Conservation (phyloP, 257 asterid genomes). For the Gynochthodes officinalis region DNA sequence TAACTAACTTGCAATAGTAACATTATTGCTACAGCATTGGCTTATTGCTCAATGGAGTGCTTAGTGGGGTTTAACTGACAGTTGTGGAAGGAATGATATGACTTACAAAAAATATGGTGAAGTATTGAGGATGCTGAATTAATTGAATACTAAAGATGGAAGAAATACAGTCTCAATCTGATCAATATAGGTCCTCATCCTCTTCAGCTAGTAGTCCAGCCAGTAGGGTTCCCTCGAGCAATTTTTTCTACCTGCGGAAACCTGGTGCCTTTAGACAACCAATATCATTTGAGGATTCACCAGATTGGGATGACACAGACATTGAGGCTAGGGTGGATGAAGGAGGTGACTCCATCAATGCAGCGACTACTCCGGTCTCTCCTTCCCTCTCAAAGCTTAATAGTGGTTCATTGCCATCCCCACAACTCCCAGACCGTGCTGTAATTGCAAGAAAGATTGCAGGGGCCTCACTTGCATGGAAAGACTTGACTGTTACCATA, state of each 20-base stretch:
- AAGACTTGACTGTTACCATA: slow-evolving; percentile 83
- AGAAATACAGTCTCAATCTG: slow-evolving; percentile 93
- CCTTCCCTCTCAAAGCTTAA: slow-evolving; percentile 90
- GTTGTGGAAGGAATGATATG: not conserved
- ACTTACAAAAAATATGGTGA: not conserved
- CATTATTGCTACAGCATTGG: not conserved
- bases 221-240: slow-evolving; percentile 90
- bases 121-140: not conserved
- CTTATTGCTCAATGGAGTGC: not conserved
- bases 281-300: slow-evolving; percentile 94
- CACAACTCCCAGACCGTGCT: slow-evolving; percentile 75
- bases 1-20: slow-evolving; percentile 6
- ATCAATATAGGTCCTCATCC: slow-evolving; percentile 90
- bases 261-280: slow-evolving; percentile 89
- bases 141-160: slow-evolving; percentile 51
- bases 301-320: slow-evolving; percentile 93
- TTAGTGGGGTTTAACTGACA: not conserved
- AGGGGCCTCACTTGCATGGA: slow-evolving; percentile 96
- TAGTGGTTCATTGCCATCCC: slow-evolving; percentile 82
- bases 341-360: slow-evolving; percentile 76
- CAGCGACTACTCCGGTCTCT: slow-evolving; percentile 73
- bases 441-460: slow-evolving; percentile 55
- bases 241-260: slow-evolving; percentile 85
- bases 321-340: slow-evolving; percentile 77
- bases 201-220: slow-evolving; percentile 98